phyloP scores from a whole-genome alignment of 2,329 filamentous ascomycete species.

The Nigrograna mackinnonii region DNA sequence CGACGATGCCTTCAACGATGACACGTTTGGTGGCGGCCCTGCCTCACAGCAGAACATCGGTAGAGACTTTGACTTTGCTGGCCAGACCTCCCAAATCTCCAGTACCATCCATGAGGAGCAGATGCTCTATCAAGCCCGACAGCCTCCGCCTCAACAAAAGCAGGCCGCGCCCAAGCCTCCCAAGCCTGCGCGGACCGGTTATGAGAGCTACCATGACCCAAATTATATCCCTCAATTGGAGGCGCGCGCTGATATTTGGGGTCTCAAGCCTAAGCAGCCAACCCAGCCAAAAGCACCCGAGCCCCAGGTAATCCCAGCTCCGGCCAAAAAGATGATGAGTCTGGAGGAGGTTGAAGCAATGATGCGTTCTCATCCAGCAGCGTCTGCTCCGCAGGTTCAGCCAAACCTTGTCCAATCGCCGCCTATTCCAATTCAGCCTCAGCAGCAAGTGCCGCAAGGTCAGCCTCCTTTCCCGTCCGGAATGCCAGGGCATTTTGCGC shows the following conservation, averaged over 20 bases:
- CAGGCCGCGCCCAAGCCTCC: slow-evolving; percentile 47
- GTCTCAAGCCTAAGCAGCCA: slow-evolving; percentile 66
- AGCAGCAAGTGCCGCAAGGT: slow-evolving; percentile 22
- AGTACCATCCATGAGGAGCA: slow-evolving; percentile 90
- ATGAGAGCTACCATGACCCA: slow-evolving; percentile 86
- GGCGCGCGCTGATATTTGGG: slow-evolving; percentile 93
- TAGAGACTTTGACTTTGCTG: slow-evolving; percentile 97
- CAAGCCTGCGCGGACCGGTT: slow-evolving; percentile 76
- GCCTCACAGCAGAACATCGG: slow-evolving; percentile 63
- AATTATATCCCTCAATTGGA: slow-evolving; percentile 88
- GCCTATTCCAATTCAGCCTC: slow-evolving; percentile 19
- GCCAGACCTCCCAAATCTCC: slow-evolving; percentile 84
- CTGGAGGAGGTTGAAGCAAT: slow-evolving; percentile 95
- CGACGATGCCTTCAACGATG: slow-evolving; percentile 94
- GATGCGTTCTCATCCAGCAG: slow-evolving; percentile 68
- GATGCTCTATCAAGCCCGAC: slow-evolving; percentile 76
- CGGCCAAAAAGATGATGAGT: slow-evolving; percentile 82
- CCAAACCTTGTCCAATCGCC: slow-evolving; percentile 24
- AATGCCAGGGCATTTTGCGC: slow-evolving; percentile 48
- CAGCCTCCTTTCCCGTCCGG: slow-evolving; percentile 34
- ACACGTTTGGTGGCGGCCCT: slow-evolving; percentile 72
- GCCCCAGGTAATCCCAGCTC: slow-evolving; percentile 27
- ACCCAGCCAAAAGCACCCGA: slow-evolving; percentile 21
- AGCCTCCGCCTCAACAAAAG: slow-evolving; percentile 58
- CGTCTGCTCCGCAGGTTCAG: slow-evolving; percentile 43